Percentiles rank a stretch among this genome's conserved stretches.
Conservation (phyloP, 2,329 filamentous ascomycete genomes). For the Tolypocladium endophyticum region DNA sequence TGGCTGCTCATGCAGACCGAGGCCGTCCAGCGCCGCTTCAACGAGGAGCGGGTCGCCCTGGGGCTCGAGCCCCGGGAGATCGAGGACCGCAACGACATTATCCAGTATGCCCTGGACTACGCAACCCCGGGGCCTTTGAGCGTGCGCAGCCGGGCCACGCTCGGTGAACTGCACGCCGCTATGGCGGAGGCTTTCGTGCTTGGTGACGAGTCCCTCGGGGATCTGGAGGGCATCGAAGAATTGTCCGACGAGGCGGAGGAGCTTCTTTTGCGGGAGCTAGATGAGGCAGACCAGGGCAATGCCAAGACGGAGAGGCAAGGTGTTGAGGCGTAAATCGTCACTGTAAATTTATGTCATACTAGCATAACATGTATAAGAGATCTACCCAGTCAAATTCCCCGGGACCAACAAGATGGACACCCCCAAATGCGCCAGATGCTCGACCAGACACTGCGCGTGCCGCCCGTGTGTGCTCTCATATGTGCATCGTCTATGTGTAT, state of each 20-base stretch:
- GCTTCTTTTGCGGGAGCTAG: slow-evolving; percentile 19
- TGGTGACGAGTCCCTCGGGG: slow-evolving; percentile 26
- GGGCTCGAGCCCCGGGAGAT: slow-evolving; percentile 41
- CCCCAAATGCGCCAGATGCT: neutral
- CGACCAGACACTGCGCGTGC: neutral
- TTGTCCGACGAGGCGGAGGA: slow-evolving; percentile 27
- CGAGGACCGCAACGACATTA: slow-evolving; percentile 24
- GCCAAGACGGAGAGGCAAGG: slow-evolving; percentile 4
- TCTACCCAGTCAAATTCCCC: neutral
- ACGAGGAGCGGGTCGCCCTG: slow-evolving; percentile 50
- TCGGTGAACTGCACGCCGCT: slow-evolving; percentile 28
- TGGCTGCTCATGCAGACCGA: slow-evolving; percentile 80
- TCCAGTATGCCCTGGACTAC: slow-evolving; percentile 29
- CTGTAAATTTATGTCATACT: neutral
- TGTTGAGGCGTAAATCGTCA: neutral
- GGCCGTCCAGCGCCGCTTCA: slow-evolving; percentile 55
- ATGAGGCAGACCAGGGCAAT: slow-evolving; percentile 14
- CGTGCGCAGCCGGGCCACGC: slow-evolving; percentile 21
- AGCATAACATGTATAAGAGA: neutral
- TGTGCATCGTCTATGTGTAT: neutral
- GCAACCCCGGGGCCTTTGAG: slow-evolving; percentile 29
- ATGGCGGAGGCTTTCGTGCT: slow-evolving; percentile 35
- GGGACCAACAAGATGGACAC: neutral
- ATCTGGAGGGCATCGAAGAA: slow-evolving; percentile 28
- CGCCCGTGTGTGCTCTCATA: neutral